Base-by-base conservation (phyloP, 2,329 filamentous ascomycete genomes). In the Sclerotinia borealis region DNA sequence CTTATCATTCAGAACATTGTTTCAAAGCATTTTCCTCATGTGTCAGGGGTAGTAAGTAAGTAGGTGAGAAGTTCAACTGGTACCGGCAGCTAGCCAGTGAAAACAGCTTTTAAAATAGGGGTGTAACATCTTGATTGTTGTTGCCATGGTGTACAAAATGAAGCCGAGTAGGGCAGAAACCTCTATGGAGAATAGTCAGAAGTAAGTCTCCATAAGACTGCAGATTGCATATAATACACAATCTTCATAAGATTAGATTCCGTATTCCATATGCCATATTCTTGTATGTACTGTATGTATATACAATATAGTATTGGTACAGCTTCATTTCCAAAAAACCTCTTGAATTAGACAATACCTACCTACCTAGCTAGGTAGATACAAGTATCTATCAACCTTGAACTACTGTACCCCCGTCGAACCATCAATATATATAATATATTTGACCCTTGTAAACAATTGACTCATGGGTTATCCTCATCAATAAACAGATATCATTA, bases 111-210 rank as follows among this genome's bases (percentile, higher is more conserved):
- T 5, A 2, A 25, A 55, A 55, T 13, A 55, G 51, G 51, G 51
- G 51, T 55, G 51, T 55, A 36, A 55, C 51, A 55, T 41, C 36
- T 39, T 41, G n/a, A 36, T n/a, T 55, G 36, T 22, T 41, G 51
- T 31, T 55, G 51, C 51, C 51, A 55, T 55, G 51, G 52, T 55
- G 52, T 55, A 55, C 51, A 55, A 55, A 43, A 55, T 43, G 37
- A 55, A 55, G 52, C 52, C 52, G 52, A 55, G 52, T 55, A 55
- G 52, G 52, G 52, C 52, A 55, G 52, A 55, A 15, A 55, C 52
- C 52, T 43, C 17, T 25, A 41, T 41, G 36, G 37, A 55, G 52
- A 39, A 55, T 43, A 22, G 52, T n/a, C n/a, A n/a, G n/a, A n/a
- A n/a, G n/a, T n/a, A n/a, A n/a, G n/a, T 55, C 52, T 55, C 52